Base-by-base conservation (phyloP, 2,329 filamentous ascomycete species). In the Epicoccum sorghinum region DNA sequence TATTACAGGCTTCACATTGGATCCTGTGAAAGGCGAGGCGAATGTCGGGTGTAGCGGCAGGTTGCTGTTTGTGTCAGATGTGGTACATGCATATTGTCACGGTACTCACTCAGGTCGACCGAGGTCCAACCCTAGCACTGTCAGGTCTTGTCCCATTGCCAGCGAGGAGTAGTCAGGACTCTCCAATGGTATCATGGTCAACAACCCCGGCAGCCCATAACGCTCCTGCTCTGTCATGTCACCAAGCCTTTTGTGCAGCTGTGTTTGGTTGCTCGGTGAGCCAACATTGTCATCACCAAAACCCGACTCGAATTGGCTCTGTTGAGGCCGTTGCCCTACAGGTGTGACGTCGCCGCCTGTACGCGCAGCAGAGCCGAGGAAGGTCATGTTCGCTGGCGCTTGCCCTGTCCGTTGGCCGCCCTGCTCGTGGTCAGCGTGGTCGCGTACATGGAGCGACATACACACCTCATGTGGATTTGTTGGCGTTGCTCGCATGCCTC, bases 31-130 rank as follows among this genome's bases (percentile, higher is more conserved):
- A 6, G 85, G 85, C 4, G 83, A 84, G 24, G 83, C 81, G 67
- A 88, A 89, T 2, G 82, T 85, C n/a, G 83, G 81, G 66, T 86
- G 83, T 39, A 89, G 72, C 25, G 85, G 85, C 55, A 82, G 83
- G 60, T 70, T 72, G 48, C 71, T 75, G 56, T 9, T 37, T 22
- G 12, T 30, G 54, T 73, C 57, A 74, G 67, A 48, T 29, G n/a
- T 14, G 32, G 2, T 8, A 24, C 36, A 14, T n/a, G 6, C 8
- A 22, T 2, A 14, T 14, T 6, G 1, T 4, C 7, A 23, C 3
- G 23, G 30, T 13, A n/a, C 80, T 72, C 78, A 85, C 83, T 86
- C 83, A 55, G 82, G 80, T 56, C 83, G 81, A 61, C 86, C 86
- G 52, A 89, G 75, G 67, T 89, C 85, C 60, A 89, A 76, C 24